Conservation (phyloP, 2,329 filamentous ascomycete species). For the Ceratocystis colombiana region DNA sequence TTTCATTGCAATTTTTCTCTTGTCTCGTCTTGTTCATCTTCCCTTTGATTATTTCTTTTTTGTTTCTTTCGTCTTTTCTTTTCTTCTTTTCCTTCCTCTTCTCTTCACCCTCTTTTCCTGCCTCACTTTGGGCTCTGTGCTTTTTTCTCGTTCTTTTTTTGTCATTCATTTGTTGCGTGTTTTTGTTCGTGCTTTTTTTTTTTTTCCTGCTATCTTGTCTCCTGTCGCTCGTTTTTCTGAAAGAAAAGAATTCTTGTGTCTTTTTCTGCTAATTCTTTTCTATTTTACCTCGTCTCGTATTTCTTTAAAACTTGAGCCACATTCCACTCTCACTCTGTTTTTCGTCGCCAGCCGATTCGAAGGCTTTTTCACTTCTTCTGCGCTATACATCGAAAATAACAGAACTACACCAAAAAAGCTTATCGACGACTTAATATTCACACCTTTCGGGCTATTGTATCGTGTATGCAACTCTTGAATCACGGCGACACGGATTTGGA, state of each 20-base stretch:
- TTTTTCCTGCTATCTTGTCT: constrained; percentile 15
- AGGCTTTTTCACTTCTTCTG: neutral
- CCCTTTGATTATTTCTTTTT: constrained; percentile 7
- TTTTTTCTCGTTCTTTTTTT: constrained; percentile 7
- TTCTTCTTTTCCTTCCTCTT: neutral
- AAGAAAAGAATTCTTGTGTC: neutral
- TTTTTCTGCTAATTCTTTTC: neutral
- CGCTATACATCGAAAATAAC: neutral
- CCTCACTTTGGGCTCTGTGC: constrained; percentile 9
- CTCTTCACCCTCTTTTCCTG: constrained; percentile 2
- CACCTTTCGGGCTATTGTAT: neutral
- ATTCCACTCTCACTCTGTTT: neutral
- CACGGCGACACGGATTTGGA: neutral
- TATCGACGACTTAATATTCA: neutral
- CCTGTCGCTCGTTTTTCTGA: constrained; percentile 4
- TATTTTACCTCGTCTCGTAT: constrained; percentile 2
- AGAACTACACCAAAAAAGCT: neutral
- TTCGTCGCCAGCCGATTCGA: constrained; percentile 1
- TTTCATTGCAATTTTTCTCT: neutral
- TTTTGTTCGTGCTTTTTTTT: constrained; percentile 13
- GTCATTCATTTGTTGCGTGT: constrained; percentile 16
- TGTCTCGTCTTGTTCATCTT: constrained; percentile 4
- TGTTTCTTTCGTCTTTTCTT: constrained; percentile 7
- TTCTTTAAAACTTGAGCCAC: neutral
- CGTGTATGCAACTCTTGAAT: neutral